Evolutionary conservation across 1,284 basidiomycete genomes (phyloP), one percentile per base, ranked within the genome.

Genomic region (Pyrrhoderma noxium): DNA sequence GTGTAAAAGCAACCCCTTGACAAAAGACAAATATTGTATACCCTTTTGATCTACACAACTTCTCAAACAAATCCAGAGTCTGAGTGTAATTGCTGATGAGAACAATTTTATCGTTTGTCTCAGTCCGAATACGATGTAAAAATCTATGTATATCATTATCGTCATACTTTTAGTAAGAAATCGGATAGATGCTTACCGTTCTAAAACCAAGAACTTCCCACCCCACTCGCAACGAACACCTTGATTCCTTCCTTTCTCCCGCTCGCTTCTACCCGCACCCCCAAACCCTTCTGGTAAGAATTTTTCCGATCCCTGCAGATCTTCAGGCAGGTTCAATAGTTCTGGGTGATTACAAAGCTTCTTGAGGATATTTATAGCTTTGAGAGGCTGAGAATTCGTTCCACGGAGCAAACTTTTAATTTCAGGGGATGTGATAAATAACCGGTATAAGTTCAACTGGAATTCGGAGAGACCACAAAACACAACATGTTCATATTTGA

Each of bases 401-500:
- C 96, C 96, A 18, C 90, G 85, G 2, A 99, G 77, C 14, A 98
- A 72, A 13, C 89, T 89, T 64, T 93, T 91, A 60, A 97, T 96
- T 62, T 93, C 92, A 8, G 94, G 93, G 5, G 94, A 96, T 2
- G 85, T 85, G 58, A 97, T 95, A 64, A 99, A 99, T 42, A 92
- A 76, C 37, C 86, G 82, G 67, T 99, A 99, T 2, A 99, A 73
- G 1, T 86, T 76, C 3, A 93, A 72, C 63, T 99, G 95, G 62
- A 99, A 87, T 2, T 85, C 75, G 1, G 93, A 94, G 13, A 93
- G 80, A 44, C 82, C 77, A 67, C 95, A 98, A 69, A 99, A 99
- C 1, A 99, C 96, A 58, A 99, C 96, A 57, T 98, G 93, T 68
- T 99, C 95, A 71, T 99, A 97, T 67, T 99, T 99, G 71, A 99